These are phyloP conservation scores for Pseudomassariella vexata DNA, from an alignment of 2,329 filamentous ascomycete species.

Conservation along the genomic window DNA sequence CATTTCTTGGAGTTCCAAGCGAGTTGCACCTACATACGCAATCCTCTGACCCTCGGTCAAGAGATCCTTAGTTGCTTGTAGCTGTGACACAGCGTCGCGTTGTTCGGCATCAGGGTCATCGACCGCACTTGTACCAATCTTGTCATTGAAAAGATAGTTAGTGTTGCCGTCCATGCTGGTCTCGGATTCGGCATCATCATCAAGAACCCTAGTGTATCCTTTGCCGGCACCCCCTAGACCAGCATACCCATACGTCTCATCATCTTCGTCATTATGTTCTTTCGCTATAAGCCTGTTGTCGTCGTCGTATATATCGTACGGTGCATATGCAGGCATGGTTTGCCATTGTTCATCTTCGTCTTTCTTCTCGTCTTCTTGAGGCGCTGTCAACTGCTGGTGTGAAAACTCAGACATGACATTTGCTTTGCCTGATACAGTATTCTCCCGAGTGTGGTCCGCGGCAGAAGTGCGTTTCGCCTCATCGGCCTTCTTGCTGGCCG, in stretches of 20 bases:
- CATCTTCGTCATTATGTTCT: slow-evolving; percentile 67
- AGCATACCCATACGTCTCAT: slow-evolving; percentile 61
- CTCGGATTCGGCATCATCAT: slow-evolving; percentile 88
- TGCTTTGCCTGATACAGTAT: slow-evolving; percentile 30
- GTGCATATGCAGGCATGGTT: slow-evolving; percentile 87
- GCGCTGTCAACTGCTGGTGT: slow-evolving; percentile 68
- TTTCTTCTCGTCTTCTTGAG: slow-evolving; percentile 47
- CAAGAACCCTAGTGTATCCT: slow-evolving; percentile 89
- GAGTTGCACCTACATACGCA: slow-evolving; percentile 87
- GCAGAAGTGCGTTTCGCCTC: slow-evolving; percentile 13
- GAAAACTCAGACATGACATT: slow-evolving; percentile 72
- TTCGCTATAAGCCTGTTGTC: slow-evolving; percentile 80
- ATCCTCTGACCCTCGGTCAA: slow-evolving; percentile 93
- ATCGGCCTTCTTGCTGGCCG: slow-evolving; percentile 19
- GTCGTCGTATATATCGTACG: slow-evolving; percentile 94
- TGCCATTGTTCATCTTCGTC: slow-evolving; percentile 77
- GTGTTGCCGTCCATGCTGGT: slow-evolving; percentile 98
- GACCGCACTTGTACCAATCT: slow-evolving; percentile 50
- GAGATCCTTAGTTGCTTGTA: slow-evolving; percentile 93
- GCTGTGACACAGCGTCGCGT: slow-evolving; percentile 79
- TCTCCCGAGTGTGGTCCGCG: slow-evolving; percentile 29
- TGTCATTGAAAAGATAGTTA: slow-evolving; percentile 84
- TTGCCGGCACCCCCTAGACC: slow-evolving; percentile 85
- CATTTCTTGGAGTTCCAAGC: slow-evolving; percentile 76
- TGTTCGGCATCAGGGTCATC: slow-evolving; percentile 72